These are phyloP conservation scores for Biscogniauxia marginata DNA, from an alignment of 2,329 filamentous ascomycete genomes.

Conservation along the genomic window DNA sequence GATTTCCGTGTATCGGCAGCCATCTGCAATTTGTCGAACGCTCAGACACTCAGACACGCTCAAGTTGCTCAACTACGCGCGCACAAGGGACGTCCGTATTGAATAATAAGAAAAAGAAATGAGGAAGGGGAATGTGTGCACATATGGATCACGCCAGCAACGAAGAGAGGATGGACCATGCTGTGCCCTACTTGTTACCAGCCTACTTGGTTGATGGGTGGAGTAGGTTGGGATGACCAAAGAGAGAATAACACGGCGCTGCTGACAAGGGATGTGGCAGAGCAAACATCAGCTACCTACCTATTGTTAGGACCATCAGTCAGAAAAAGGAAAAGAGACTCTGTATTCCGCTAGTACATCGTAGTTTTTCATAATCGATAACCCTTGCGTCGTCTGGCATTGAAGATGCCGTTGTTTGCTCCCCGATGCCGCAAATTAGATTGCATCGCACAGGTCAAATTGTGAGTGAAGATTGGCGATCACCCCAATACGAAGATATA, in stretches of 20 bases:
- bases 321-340: too few species aligned
- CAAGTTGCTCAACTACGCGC: background rate
- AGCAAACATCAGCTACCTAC: background rate
- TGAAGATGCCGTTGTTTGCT: background rate
- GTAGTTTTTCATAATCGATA: too few species aligned
- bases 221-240: background rate
- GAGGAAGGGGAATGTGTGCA: background rate
- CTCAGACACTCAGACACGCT: background rate
- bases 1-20: constrained; percentile 4
- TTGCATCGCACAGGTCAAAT: background rate
- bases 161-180: background rate
- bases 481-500: background rate
- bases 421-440: background rate
- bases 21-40: background rate
- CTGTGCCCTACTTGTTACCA: background rate
- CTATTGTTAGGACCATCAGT: background rate
- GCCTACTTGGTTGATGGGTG: background rate
- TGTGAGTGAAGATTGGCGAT: background rate
- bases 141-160: background rate
- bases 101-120: background rate
- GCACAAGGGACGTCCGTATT: too few species aligned
- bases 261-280: background rate
- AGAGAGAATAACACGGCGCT: background rate
- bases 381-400: background rate
- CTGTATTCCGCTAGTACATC: too few species aligned